Evolutionary conservation across 768 basidiomycete species (phyloP), one percentile per base, ranked within the genome.

Genomic region (Mycena latifolia): DNA sequence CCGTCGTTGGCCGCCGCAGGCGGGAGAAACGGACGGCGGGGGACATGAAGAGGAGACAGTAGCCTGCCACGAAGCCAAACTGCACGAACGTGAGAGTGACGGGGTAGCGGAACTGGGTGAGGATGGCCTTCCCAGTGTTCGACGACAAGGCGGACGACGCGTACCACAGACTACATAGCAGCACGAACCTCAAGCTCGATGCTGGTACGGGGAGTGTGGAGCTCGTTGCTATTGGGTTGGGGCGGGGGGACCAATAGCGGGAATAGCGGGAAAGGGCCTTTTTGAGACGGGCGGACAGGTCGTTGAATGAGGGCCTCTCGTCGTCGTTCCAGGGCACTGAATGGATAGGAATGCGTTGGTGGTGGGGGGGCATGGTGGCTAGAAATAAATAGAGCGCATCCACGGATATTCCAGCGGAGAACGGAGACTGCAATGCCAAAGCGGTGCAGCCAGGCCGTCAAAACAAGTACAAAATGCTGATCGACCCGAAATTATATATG

Each of bases 51-150:
- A 97, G 79, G 55, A 94, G 82, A 74, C 94, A 98, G 79, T 92
- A 98, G 12, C 81, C 82, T 10, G 95, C 92, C 53, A 98, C 92
- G 77, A 99, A 98, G 69, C 91, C 96, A 75, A 99, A 99, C 76
- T 99, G 98, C 73, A 99, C 86, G 75, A 99, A 94, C 41, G 98
- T 99, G 75, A 99, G 89, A 67, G 98, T 99, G 74, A 99, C 88
- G 6, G 98, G 98, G 79, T 93, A 98, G 57, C 90, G 88, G 79
- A 98, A 99, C 72, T 92, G 91, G 71, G 85, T 96, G 71, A 99
- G 85, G 79, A 99, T 96, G 48, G 92, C 87, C 77, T 99, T 99
- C 62, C 96, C 98, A 1, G 97, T 98, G 75, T 98, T 99, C 45
- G 95, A 97, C 2, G 95, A 96, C 55, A 99, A 78, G 1, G 97